These are phyloP conservation scores for Helicostylum pulchrum DNA, from an alignment of 192 early-diverging fungal species.

Conservation along the genomic window DNA sequence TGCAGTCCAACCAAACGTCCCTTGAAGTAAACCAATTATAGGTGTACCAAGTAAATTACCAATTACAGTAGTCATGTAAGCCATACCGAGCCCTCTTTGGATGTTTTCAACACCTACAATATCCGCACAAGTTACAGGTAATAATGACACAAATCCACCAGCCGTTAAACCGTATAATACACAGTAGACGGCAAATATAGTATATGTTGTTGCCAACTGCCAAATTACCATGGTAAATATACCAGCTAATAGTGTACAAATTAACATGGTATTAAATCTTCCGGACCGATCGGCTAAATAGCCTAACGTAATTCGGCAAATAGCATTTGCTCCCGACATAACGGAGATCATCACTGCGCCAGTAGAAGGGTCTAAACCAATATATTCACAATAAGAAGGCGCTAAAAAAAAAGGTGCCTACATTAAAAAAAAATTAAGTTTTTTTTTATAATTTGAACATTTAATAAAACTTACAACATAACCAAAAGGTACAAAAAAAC, in stretches of 20 bases:
- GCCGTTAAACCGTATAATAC: constrained; percentile 28
- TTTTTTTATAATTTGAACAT: too few relatives aligned
- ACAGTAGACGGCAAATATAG: constrained; percentile 29
- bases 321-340: constrained; percentile 60
- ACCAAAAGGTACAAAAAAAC: constrained; percentile 36
- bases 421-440: too few relatives aligned
- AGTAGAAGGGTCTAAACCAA: constrained; percentile 15
- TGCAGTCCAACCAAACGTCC: constrained; percentile 29
- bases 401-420: constrained; percentile 42
- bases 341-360: constrained; percentile 60
- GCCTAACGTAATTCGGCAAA: constrained; percentile 61
- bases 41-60: constrained; percentile 44
- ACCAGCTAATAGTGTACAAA: constrained; percentile 43
- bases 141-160: constrained; percentile 43
- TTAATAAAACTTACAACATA: constrained; percentile 27
- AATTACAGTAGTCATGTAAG: constrained; percentile 35
- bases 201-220: constrained; percentile 42
- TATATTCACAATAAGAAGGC: constrained; percentile 32
- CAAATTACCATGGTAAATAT: constrained; percentile 40
- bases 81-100: constrained; percentile 39
- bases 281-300: constrained; percentile 51
- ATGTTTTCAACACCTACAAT: constrained; percentile 51
- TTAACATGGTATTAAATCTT: constrained; percentile 45
- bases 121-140: constrained; percentile 46
- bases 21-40: constrained; percentile 28